phyloP scores from a whole-genome alignment of 116 monocot genomes.

The Papilionanthe hybrid region DNA sequence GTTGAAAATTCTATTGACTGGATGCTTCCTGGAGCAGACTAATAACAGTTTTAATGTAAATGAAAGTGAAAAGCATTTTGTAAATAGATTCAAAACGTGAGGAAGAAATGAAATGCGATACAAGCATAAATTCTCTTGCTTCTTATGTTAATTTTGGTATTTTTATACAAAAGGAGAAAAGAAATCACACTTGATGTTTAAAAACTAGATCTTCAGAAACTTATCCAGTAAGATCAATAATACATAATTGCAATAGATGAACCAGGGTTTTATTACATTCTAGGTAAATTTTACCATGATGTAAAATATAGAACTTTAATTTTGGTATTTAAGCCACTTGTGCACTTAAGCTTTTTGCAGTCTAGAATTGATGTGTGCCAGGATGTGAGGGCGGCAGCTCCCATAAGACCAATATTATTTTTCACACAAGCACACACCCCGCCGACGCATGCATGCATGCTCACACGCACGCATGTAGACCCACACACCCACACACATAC shows the following conservation, averaged over 20 bases:
- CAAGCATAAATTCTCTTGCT: neutral
- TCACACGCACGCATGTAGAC: too few relatives aligned
- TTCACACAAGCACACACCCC: too few relatives aligned
- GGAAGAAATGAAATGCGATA: neutral
- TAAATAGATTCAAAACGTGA: neutral
- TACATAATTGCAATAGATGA: neutral
- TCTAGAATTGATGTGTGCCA: too few relatives aligned
- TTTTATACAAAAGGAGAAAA: too few relatives aligned
- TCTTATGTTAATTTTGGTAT: neutral
- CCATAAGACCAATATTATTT: too few relatives aligned
- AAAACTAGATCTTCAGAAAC: too few relatives aligned
- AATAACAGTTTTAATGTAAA: neutral
- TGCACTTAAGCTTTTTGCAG: neutral
- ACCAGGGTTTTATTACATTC: neutral
- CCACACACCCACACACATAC: too few relatives aligned
- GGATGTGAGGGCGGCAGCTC: too few relatives aligned
- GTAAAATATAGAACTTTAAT: neutral
- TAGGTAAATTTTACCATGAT: neutral
- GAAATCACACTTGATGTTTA: too few relatives aligned
- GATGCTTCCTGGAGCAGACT: neutral
- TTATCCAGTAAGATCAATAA: neutral
- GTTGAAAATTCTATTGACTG: neutral
- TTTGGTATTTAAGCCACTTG: neutral
- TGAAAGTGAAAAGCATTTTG: neutral
- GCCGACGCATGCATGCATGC: too few relatives aligned